These are phyloP conservation scores for Neonothopanus nambi DNA, from an alignment of 1,284 basidiomycete genomes.

Conservation along the genomic window DNA sequence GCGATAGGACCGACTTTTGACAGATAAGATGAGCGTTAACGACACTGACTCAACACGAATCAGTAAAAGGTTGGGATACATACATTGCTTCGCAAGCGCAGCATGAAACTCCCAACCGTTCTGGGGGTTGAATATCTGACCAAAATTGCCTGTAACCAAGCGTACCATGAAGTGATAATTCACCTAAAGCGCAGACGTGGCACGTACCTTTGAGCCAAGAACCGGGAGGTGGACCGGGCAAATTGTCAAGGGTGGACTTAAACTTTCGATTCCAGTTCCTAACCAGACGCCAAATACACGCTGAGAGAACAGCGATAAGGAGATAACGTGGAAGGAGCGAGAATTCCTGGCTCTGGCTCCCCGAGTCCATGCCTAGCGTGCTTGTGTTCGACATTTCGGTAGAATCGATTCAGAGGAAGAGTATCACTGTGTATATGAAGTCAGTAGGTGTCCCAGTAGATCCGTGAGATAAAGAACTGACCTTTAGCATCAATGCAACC, in stretches of 20 bases:
- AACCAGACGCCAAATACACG: conserved; percentile 1
- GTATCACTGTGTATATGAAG: no score
- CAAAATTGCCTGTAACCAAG: conserved; percentile 10
- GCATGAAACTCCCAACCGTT: conserved; percentile 11
- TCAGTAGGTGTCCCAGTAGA: no score
- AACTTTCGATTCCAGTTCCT: no score
- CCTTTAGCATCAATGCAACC: no score
- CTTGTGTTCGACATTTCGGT: no score
- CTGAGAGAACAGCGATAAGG: not conserved
- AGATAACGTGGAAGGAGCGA: not conserved
- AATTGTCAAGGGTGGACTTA: not conserved
- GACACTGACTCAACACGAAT: not conserved
- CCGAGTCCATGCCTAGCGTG: no score
- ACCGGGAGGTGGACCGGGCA: conserved; percentile 4
- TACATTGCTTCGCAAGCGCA: not conserved
- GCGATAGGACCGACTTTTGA: not conserved
- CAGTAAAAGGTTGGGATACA: not conserved
- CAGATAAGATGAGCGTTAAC: not conserved
- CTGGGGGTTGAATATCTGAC: conserved; percentile 1
- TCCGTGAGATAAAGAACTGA: no score
- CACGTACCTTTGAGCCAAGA: conserved; percentile 11
- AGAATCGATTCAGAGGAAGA: no score
- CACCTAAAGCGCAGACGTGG: not conserved
- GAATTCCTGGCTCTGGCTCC: no score
- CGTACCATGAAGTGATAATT: no score